Base-by-base conservation (phyloP, 176 grass and related monocot species). In the Lolium rigidum region DNA sequence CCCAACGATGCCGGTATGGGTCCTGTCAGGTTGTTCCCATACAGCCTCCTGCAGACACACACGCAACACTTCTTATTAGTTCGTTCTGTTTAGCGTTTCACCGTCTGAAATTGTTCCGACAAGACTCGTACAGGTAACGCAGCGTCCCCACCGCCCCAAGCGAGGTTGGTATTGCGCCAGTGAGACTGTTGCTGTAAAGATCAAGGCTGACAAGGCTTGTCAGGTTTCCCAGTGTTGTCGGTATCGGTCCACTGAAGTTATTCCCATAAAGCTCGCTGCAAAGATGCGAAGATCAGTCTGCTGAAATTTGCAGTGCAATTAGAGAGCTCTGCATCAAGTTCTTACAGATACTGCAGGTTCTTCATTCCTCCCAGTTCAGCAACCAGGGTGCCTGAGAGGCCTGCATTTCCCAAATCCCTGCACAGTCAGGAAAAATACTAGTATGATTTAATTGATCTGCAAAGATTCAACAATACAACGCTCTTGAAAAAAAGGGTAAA, bases 281-380 rank as follows among this genome's bases (percentile, higher is more conserved):
- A 65, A 66, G 31, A 80, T 43, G 14, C 43, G 52, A 0, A 84
- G 28, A 41, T 56, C 2, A 68, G 35, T 58, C 1, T 38, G 35
- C 3, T 14, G 21, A 5, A 74, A 49, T 47, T 4, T 61, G 51
- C 0, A 60, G 14, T 49, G 50, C 31, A 49, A 11, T 8, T 20
- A n/a, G 7, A 24, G 24, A 81, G 18, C n/a, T 49, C 15, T 54
- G 50, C 17, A 69, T 21, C 12, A 58, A 71, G 63, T 25, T 72
- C 70, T 84, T 87, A 92, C 91, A 92, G 24, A 71, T 81, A 92
- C 58, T 87, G 87, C 51, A 92, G 81, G 14, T 87, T 89, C 64
- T 70, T 46, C 24, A 89, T 9, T 60, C 25, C 14, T 64, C 54
- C 87, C 38, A 92, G 84, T 21, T 84, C 39, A 20, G 91, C 74